Percentiles rank a stretch among this genome's conserved stretches.
Conservation (phyloP, 371 early-diverging fungal genomes). For the Haplosporangium sp. region DNA sequence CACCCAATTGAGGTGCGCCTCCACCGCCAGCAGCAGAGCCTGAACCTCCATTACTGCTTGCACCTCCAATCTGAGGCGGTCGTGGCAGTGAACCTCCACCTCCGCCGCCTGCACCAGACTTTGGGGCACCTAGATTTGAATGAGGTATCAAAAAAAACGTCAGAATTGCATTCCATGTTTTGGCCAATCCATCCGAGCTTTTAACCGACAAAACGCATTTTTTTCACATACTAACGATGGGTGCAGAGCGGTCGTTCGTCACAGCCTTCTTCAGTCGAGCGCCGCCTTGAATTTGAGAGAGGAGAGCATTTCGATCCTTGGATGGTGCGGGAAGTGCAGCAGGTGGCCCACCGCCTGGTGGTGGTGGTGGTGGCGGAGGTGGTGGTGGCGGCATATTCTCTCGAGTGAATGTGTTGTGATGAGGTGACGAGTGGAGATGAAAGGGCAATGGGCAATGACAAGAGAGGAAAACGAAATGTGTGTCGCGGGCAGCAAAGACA, state of each 20-base stretch:
- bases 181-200: too few species aligned
- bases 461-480: background rate
- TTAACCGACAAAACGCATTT: too few species aligned
- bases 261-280: constrained; percentile 77
- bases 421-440: background rate
- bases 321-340: constrained; percentile 30
- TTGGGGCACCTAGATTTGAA: constrained; percentile 26
- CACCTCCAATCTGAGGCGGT: constrained; percentile 42
- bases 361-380: constrained; percentile 49
- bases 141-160: background rate
- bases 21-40: constrained; percentile 14
- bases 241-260: constrained; percentile 84
- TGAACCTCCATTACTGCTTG: constrained; percentile 26
- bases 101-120: constrained; percentile 23
- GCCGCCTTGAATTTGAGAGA: constrained; percentile 82
- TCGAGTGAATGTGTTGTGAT: background rate
- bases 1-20: constrained; percentile 60
- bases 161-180: background rate
- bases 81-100: constrained; percentile 35
- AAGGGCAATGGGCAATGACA: background rate
- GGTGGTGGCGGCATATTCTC: constrained; percentile 34
- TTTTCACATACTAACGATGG: constrained; percentile 59
- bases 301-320: constrained; percentile 61
- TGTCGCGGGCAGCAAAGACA: too few species aligned
- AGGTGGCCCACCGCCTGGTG: constrained; percentile 30